Base-by-base conservation (phyloP, 208 protist species). In the Leishmania arabica region DNA sequence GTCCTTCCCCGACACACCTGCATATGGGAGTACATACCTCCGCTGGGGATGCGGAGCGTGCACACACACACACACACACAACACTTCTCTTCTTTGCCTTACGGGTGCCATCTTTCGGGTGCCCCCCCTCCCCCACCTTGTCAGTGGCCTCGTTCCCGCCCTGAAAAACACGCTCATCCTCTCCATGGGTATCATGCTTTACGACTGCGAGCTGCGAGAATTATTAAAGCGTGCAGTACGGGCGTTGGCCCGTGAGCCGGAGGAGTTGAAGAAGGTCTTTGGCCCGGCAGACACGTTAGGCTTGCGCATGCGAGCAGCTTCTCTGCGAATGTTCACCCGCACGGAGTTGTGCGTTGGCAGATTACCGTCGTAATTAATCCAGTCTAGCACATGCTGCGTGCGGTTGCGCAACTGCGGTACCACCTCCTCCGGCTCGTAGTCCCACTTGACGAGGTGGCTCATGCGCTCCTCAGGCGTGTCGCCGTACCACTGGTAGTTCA, bases 401-500 rank as follows among this genome's bases (percentile, higher is more conserved):
- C 94, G 90, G 56, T 84, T 75, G n/a, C 78, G 86, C 78, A 97
- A 64, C 47, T 81, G 65, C 21, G 94, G 94, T 56, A 72, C 42
- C 51, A 94, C 89, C 40, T 83, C 78, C 40, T 72, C 82, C 15
- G 91, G 88, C 7, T 96, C 94, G 78, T 92, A 96, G 86, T 96
- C 92, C 98, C 85, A 98, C 75, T 92, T 84, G 62, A 97, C 92
- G 40, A 96, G 81, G 81, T 98, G 95, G 60, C 86, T 90, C 85
- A 89, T 89, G 65, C 95, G 92, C 88, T 98, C 92, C 79, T 96
- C 93, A 6, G 92, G 91, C 6, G 95, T 97, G 80, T 98, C 95
- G 77, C 95, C 95, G 81, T 90, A 96, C 95, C 95, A 98, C 89
- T 98, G 95, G 81, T 98, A 98, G 85, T 98, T 88, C 49, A 98